A percentile compares a stretch with the other conserved stretches of the same genome.
These are phyloP conservation scores for Pythium biforme DNA, from an alignment of 352 stramenopile species.

Conservation along the genomic window DNA sequence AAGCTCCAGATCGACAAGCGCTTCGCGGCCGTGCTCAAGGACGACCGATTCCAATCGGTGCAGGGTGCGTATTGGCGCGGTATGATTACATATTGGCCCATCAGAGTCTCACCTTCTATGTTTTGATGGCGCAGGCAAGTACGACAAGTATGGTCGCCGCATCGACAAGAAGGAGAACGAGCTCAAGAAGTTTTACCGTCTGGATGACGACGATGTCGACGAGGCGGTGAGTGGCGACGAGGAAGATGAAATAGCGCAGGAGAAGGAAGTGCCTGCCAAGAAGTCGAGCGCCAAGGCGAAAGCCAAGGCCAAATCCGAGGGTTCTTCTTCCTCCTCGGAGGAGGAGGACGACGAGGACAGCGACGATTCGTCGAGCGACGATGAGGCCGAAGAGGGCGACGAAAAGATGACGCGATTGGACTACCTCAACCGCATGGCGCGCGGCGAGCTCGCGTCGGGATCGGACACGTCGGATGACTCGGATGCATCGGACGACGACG, in stretches of 20 bases:
- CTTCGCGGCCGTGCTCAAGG: conserved; percentile 68
- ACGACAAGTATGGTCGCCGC: conserved; percentile 86
- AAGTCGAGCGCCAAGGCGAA: conserved; percentile 32
- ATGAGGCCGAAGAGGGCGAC: conserved; percentile 36
- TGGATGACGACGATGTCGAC: conserved; percentile 55
- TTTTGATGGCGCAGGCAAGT: conserved; percentile 39
- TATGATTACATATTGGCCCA: neutral
- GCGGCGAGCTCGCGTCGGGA: conserved; percentile 65
- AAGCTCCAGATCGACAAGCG: conserved; percentile 83
- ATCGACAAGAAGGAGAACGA: conserved; percentile 78
- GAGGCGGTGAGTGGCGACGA: conserved; percentile 21
- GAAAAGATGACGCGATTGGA: conserved; percentile 79
- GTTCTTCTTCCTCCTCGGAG: conserved; percentile 1
- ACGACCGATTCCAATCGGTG: conserved; percentile 78
- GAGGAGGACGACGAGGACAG: conserved; percentile 37
- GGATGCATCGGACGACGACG: conserved; percentile 45
- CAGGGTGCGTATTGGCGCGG: conserved; percentile 33
- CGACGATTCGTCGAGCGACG: conserved; percentile 8
- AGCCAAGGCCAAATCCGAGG: conserved; percentile 25
- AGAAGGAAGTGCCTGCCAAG: conserved; percentile 30
- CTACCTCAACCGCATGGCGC: conserved; percentile 84
- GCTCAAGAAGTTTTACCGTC: conserved; percentile 76
- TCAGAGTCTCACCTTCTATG: neutral
- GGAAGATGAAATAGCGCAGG: conserved; percentile 5
- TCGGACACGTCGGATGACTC: conserved; percentile 54